Evolutionary conservation across 164 flowering plant species (phyloP).

Genomic region (Houttuynia cordata): DNA sequence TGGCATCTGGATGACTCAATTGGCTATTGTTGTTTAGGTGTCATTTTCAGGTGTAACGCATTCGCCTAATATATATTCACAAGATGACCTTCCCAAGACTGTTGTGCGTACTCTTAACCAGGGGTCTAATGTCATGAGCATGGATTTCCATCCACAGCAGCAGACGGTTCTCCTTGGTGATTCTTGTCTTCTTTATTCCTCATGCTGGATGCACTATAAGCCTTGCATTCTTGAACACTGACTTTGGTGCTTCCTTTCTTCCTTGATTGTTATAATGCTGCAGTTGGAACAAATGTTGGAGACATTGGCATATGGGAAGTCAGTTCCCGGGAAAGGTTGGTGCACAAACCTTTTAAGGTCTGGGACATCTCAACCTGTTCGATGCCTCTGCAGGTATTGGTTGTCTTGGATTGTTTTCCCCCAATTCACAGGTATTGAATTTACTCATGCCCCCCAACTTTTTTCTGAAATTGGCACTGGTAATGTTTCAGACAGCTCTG

Average conservation of each 20-base stretch:
- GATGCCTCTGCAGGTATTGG: constrained; percentile 32
- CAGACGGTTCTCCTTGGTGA: constrained; percentile 68
- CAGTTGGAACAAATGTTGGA: constrained; percentile 50
- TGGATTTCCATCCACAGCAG: constrained; percentile 82
- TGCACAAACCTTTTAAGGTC: constrained; percentile 35
- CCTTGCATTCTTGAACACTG: neutral
- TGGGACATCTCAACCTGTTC: constrained; percentile 36
- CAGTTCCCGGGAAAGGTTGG: constrained; percentile 32
- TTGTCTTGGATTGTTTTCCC: neutral
- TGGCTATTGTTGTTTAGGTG: constrained; percentile 20
- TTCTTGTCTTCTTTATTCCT: neutral
- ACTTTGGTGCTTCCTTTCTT: neutral
- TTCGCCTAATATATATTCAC: constrained; percentile 44
- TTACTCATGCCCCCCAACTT: neutral
- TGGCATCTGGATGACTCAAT: neutral
- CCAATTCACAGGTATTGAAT: too few species aligned
- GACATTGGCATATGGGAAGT: constrained; percentile 64
- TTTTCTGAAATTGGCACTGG: neutral
- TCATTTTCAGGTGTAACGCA: constrained; percentile 52
- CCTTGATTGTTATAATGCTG: neutral
- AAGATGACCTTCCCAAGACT: constrained; percentile 63
- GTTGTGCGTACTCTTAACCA: constrained; percentile 48
- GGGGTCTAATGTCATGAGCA: constrained; percentile 63
- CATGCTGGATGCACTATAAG: neutral
- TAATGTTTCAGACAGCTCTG: constrained; percentile 25